Conservation (phyloP, 2,329 filamentous ascomycete species). For the Orbilia brochopaga region DNA sequence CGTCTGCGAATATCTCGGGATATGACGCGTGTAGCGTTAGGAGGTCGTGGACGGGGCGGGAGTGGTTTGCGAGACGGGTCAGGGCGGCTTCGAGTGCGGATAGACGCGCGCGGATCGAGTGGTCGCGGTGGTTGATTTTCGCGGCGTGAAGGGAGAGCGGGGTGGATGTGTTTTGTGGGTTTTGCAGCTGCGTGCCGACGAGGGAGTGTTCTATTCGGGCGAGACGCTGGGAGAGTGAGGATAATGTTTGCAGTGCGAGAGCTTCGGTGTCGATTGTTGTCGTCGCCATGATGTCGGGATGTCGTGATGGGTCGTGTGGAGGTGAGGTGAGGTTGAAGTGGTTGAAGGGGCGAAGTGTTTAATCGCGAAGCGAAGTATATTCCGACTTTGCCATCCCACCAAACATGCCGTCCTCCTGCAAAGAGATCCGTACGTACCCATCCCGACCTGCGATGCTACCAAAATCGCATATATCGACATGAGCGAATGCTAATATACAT, state of each 20-base stretch:
- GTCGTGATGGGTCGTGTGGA: slow-evolving; percentile 4
- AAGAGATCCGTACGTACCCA: slow-evolving; percentile 81
- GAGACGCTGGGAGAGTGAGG: slow-evolving; percentile 67
- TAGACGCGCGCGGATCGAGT: slow-evolving; percentile 58
- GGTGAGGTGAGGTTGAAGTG: background rate
- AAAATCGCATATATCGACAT: slow-evolving; percentile 12
- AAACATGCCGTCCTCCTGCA: slow-evolving; percentile 91
- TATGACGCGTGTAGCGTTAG: slow-evolving; percentile 62
- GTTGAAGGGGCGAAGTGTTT: slow-evolving; percentile 1
- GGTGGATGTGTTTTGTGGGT: slow-evolving; percentile 61
- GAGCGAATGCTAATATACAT: slow-evolving; percentile 18
- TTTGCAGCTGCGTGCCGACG: slow-evolving; percentile 61
- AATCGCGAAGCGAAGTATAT: background rate
- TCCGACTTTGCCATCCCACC: slow-evolving; percentile 50
- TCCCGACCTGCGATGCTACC: slow-evolving; percentile 19
- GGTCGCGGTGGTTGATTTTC: slow-evolving; percentile 64
- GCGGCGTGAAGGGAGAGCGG: slow-evolving; percentile 65
- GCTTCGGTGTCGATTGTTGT: slow-evolving; percentile 32
- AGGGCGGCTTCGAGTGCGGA: slow-evolving; percentile 53
- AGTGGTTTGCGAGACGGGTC: slow-evolving; percentile 53
- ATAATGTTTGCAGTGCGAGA: slow-evolving; percentile 63
- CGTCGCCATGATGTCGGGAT: background rate
- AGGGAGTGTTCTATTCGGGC: slow-evolving; percentile 67
- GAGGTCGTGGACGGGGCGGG: slow-evolving; percentile 60
- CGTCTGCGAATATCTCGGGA: slow-evolving; percentile 59